A percentile compares a stretch with the other conserved stretches of the same genome.
Conservation (phyloP, 371 early-diverging fungal genomes). For the Mucor racemosus region DNA sequence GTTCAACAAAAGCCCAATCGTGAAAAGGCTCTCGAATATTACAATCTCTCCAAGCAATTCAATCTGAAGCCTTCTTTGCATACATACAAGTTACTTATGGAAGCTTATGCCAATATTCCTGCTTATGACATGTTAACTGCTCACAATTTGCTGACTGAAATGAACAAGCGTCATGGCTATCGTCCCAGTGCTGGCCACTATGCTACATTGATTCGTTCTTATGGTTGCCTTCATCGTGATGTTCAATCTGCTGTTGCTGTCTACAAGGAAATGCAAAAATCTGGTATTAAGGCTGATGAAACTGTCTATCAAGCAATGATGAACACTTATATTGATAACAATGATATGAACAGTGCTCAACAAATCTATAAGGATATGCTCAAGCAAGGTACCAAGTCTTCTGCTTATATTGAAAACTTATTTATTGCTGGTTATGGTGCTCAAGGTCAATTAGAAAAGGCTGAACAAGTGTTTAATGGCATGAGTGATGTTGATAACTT, state of each 20-base stretch:
- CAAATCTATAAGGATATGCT: conserved; percentile 51
- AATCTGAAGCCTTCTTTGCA: conserved; percentile 58
- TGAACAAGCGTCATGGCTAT: conserved; percentile 50
- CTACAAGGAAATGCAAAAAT: conserved; percentile 52
- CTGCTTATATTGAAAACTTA: conserved; percentile 66
- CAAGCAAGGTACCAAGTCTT: conserved; percentile 40
- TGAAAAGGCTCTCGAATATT: conserved; percentile 59
- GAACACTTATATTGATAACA: conserved; percentile 57
- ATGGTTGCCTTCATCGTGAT: conserved; percentile 63
- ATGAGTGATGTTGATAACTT: conserved; percentile 39
- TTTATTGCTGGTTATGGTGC: conserved; percentile 71
- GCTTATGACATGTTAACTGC: conserved; percentile 67
- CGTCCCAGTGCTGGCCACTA: conserved; percentile 57
- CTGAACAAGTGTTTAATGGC: conserved; percentile 66
- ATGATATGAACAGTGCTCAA: conserved; percentile 53
- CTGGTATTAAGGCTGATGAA: conserved; percentile 52
- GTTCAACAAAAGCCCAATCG: conserved; percentile 61
- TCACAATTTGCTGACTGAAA: conserved; percentile 52
- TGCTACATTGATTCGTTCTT: conserved; percentile 62
- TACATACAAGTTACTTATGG: conserved; percentile 63
- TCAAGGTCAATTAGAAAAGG: conserved; percentile 67
- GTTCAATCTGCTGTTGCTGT: conserved; percentile 56
- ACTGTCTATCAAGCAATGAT: conserved; percentile 63
- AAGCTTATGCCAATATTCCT: conserved; percentile 63
- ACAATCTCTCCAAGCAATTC: conserved; percentile 43